A percentile compares a stretch with the other conserved stretches of the same genome.
These are phyloP conservation scores for Striga hermonthica DNA, from an alignment of 305 asterid genomes.

Conservation along the genomic window DNA sequence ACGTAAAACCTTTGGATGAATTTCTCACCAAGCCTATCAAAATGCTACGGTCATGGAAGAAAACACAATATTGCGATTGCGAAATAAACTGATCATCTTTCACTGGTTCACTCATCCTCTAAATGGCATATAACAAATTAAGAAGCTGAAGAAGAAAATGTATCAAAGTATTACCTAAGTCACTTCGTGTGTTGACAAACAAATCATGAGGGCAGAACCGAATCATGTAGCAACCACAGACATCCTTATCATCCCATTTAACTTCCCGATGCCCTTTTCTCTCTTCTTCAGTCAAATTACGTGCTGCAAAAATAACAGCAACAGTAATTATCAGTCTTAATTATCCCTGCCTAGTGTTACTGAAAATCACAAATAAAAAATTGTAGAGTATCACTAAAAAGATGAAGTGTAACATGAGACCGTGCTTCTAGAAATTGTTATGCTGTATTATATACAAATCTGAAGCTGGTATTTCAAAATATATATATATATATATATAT, in stretches of 20 bases:
- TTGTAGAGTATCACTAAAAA: not conserved
- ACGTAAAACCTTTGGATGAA: not conserved
- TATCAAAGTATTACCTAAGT: slow-evolving; percentile 56
- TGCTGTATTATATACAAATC: slow-evolving; percentile 5
- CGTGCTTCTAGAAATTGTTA: slow-evolving; percentile 1
- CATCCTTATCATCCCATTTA: slow-evolving; percentile 97
- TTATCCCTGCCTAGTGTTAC: slow-evolving; percentile 11
- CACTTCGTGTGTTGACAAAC: slow-evolving; percentile 92
- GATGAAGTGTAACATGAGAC: not conserved
- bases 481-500: no score
- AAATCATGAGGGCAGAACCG: slow-evolving; percentile 96
- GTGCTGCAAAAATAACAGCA: slow-evolving; percentile 45
- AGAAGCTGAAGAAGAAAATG: slow-evolving; percentile 21
- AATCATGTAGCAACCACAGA: slow-evolving; percentile 82
- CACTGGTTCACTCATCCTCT: not conserved
- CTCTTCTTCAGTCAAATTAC: slow-evolving; percentile 92
- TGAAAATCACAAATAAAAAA: not conserved
- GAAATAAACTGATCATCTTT: not conserved
- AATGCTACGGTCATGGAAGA: slow-evolving; percentile 2
- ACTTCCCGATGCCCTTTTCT: slow-evolving; percentile 79
- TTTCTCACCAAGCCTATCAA: not conserved
- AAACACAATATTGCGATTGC: not conserved
- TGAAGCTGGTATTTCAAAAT: no score
- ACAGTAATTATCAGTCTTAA: slow-evolving; percentile 14
- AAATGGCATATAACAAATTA: slow-evolving; percentile 14